Base-by-base conservation (phyloP, 108 stramenopile species). In the Bacterosira constricta region DNA sequence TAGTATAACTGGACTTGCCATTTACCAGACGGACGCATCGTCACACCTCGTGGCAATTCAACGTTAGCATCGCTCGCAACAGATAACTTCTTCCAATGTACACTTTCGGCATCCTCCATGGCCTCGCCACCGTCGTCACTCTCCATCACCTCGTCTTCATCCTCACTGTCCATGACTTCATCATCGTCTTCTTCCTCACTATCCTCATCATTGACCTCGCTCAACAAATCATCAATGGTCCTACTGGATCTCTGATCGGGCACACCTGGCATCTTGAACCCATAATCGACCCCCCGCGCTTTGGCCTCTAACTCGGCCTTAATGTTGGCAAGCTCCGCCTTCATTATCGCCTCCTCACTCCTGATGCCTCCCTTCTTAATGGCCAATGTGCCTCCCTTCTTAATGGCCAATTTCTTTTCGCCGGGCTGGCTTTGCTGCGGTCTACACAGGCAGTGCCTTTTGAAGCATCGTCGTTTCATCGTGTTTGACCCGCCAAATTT, bases 1-100 rank as follows among this genome's bases (percentile, higher is more conserved):
- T 86, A 93, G 61, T 90, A 93, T 26, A 93, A 69, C 56, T 93
- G 92, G 7, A 90, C 92, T 84, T 93, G 92, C 71, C 92, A 93
- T 75, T 89, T 93, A 37, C 92, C 92, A 30, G 89, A 90, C 18
- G 92, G 92, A 35, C 92, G 75, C 88, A 89, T 85, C 1, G 92
- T 93, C 0, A 93, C 90, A 34, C 92, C 92, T 23, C 90, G 73
- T 18, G 88, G 65, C 64, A 90, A 82, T 36, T 85, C 83, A 27
- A 80, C 85, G 65, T 79, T 81, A 23, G 85, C 85, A 52, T n/a
- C n/a, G n/a, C n/a, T n/a, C n/a, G n/a, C n/a, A n/a, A n/a, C n/a
- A n/a, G n/a, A n/a, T n/a, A n/a, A n/a, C n/a, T n/a, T n/a, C n/a
- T n/a, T n/a, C n/a, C n/a, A n/a, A n/a, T n/a, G n/a, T n/a, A n/a